phyloP scores from a whole-genome alignment of 2,329 filamentous ascomycete genomes.

The Mycosphaerella arachidis region DNA sequence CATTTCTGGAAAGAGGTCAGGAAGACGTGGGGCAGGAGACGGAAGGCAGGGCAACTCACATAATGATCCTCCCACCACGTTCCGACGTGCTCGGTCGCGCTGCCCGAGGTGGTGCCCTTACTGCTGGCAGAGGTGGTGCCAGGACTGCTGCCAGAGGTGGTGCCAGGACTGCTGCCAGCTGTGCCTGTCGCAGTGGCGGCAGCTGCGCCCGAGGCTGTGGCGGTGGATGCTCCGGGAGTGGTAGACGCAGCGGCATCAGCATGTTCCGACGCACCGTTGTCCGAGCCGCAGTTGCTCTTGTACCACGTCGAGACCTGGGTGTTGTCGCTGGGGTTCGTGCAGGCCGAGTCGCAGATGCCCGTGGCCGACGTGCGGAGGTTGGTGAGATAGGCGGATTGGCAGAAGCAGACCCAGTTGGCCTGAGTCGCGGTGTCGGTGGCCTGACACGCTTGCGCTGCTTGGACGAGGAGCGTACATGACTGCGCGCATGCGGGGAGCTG shows the following conservation, averaged over 20 bases:
- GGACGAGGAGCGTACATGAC: constrained; percentile 36
- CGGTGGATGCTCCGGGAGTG: background rate
- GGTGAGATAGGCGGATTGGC: constrained; percentile 57
- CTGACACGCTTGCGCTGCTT: constrained; percentile 69
- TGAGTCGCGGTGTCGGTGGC: constrained; percentile 45
- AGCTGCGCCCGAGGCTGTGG: constrained; percentile 4
- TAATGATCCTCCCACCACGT: constrained; percentile 27
- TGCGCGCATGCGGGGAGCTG: constrained; percentile 36
- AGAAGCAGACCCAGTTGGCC: constrained; percentile 66
- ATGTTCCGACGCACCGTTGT: constrained; percentile 37
- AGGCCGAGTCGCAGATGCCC: constrained; percentile 55
- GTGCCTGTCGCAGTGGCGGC: constrained; percentile 2
- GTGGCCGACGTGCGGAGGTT: constrained; percentile 51
- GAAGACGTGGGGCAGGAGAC: background rate
- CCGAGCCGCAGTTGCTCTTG: constrained; percentile 56
- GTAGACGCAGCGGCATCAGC: constrained; percentile 15
- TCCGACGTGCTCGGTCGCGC: constrained; percentile 15
- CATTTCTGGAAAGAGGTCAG: constrained; percentile 49
- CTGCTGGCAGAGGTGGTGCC: constrained; percentile 14
- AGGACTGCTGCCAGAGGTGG: constrained; percentile 8
- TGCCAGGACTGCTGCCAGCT: constrained; percentile 16
- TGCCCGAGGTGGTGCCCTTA: constrained; percentile 23
- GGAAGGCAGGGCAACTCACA: constrained; percentile 10
- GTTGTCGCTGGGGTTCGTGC: constrained; percentile 46
- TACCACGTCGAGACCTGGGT: constrained; percentile 66